A percentile compares a stretch with the other conserved stretches of the same genome.
phyloP scores from a whole-genome alignment of 345 rosid species.

The Eucalyptus curtisii region DNA sequence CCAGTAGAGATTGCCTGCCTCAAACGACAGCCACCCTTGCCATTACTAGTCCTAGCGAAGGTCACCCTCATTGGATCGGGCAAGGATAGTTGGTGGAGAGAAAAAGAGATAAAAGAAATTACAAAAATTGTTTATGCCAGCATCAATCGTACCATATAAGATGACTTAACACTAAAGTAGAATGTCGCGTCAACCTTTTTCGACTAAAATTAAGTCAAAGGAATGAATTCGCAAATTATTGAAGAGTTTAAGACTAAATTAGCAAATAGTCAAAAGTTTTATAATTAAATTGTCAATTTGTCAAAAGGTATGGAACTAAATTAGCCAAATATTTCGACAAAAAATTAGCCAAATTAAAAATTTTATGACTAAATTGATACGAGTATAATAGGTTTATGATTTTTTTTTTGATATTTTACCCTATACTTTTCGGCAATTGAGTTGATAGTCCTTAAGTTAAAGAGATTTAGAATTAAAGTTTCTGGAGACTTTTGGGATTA shows the following conservation, averaged over 20 bases:
- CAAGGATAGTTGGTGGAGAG: too few relatives aligned
- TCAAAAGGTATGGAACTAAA: not conserved
- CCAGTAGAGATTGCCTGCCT: rapidly evolving
- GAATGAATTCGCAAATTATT: not conserved
- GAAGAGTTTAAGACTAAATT: not conserved
- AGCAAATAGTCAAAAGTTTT: not conserved
- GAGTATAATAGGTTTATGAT: not conserved
- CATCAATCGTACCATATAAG: rapidly evolving
- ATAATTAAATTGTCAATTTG: not conserved
- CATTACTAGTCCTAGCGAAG: too few relatives aligned
- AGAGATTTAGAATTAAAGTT: not conserved
- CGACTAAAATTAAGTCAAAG: too few relatives aligned
- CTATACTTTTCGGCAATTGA: not conserved
- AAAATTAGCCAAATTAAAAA: too few relatives aligned
- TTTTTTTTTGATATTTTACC: not conserved
- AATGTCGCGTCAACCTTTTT: rapidly evolving
- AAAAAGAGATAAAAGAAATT: too few relatives aligned
- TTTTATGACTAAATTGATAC: not conserved
- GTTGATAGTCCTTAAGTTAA: not conserved
- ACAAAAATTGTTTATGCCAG: rapidly evolving
- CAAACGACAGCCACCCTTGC: too few relatives aligned
- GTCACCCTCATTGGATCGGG: too few relatives aligned
- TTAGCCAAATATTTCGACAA: not conserved
- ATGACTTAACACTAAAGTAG: too few relatives aligned
- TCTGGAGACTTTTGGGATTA: not conserved